Conservation (phyloP, 345 rosid species). For the Populus ilicifolia region DNA sequence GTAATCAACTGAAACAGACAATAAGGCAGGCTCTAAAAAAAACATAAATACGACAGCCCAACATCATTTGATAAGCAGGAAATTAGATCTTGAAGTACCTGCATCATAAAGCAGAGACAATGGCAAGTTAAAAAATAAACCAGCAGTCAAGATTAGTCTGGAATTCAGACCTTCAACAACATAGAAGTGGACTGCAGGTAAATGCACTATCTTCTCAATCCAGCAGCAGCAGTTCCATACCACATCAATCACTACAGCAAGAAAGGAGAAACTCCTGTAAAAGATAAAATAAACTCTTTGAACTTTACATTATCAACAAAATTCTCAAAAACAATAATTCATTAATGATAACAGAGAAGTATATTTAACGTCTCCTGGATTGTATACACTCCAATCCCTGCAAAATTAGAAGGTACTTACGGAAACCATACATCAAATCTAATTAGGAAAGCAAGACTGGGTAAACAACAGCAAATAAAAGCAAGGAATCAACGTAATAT, state of each 20-base stretch:
- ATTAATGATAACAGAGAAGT: constrained; percentile 16
- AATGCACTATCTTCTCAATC: background rate
- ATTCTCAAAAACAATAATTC: constrained; percentile 14
- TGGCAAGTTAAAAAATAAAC: background rate
- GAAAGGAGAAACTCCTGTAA: constrained; percentile 16
- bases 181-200: background rate
- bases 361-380: constrained; percentile 45
- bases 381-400: constrained; percentile 58
- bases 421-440: constrained; percentile 27
- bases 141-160: background rate
- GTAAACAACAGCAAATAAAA: constrained; percentile 9
- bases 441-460: constrained; percentile 9
- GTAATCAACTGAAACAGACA: background rate
- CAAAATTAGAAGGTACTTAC: constrained; percentile 55
- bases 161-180: background rate
- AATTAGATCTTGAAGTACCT: background rate
- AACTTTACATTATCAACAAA: background rate
- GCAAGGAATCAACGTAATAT: constrained; percentile 2
- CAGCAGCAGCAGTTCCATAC: background rate
- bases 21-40: background rate
- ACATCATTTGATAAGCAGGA: background rate
- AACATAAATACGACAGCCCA: background rate
- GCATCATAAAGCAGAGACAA: background rate
- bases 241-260: constrained; percentile 5
- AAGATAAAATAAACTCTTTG: background rate